Conservation (phyloP, 1,284 basidiomycete species). For the Ustilago cynodontis region DNA sequence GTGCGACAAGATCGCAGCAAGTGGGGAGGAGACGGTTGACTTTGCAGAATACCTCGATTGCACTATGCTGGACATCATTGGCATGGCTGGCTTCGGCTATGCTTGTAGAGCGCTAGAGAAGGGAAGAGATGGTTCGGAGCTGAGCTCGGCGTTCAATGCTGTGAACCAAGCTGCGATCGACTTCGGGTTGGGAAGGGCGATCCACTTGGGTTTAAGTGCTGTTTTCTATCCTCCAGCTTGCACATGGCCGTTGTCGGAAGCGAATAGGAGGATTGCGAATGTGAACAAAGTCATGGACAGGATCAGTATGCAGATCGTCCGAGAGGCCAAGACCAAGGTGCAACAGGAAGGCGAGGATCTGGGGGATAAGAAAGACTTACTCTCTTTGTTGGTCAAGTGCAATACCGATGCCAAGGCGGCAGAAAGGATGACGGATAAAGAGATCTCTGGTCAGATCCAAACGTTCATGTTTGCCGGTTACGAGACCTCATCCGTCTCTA, state of each 20-base stretch:
- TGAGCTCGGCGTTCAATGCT: slow-evolving; percentile 37
- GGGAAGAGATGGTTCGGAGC: slow-evolving; percentile 42
- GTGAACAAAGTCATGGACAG: slow-evolving; percentile 44
- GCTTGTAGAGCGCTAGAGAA: slow-evolving; percentile 55
- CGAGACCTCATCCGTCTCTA: slow-evolving; percentile 81
- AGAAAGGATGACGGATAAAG: slow-evolving; percentile 76
- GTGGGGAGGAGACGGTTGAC: slow-evolving; percentile 29
- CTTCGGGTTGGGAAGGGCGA: slow-evolving; percentile 34
- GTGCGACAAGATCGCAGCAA: slow-evolving; percentile 42
- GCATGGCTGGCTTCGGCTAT: slow-evolving; percentile 64
- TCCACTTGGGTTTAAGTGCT: slow-evolving; percentile 39
- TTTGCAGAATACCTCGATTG: slow-evolving; percentile 56
- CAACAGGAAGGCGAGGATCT: slow-evolving; percentile 33
- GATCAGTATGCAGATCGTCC: slow-evolving; percentile 37
- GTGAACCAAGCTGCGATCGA: slow-evolving; percentile 50
- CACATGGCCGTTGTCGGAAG: slow-evolving; percentile 39
- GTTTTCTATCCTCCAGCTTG: slow-evolving; percentile 30
- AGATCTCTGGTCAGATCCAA: slow-evolving; percentile 81
- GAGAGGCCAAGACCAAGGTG: slow-evolving; percentile 19
- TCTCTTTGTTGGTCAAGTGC: slow-evolving; percentile 36
- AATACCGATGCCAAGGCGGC: slow-evolving; percentile 48
- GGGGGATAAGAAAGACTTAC: slow-evolving; percentile 40
- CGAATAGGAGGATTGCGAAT: slow-evolving; percentile 37
- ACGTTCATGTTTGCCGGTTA: slow-evolving; percentile 85
- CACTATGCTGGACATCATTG: slow-evolving; percentile 66